Percentiles rank a stretch among this genome's conserved stretches.
Conservation (phyloP, 75 land plant genomes). For the Cryptomeria japonica region DNA sequence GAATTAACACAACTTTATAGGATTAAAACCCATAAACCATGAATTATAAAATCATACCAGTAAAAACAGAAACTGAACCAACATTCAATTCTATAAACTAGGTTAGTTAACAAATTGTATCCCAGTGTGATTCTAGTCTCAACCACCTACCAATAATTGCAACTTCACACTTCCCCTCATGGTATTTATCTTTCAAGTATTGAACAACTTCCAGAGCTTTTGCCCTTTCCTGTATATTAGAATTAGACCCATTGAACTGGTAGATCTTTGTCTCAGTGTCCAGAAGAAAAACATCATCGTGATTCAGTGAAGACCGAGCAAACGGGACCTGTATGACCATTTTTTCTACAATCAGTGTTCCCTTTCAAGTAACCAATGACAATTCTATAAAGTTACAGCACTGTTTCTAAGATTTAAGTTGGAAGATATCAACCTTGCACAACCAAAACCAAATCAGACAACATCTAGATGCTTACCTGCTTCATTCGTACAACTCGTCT, state of each 20-base stretch:
- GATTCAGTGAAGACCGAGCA: slow-evolving; percentile 77
- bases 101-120: not conserved
- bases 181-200: slow-evolving; percentile 76
- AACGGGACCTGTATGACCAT: slow-evolving; percentile 66
- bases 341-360: not conserved
- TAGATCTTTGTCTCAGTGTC: slow-evolving; percentile 79
- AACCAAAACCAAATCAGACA: not conserved
- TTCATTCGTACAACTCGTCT: slow-evolving; percentile 67
- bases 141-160: slow-evolving; percentile 69
- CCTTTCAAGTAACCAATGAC: not conserved
- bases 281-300: slow-evolving; percentile 90
- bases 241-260: slow-evolving; percentile 88
- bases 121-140: not conserved
- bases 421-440: not conserved
- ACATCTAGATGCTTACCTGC: slow-evolving; percentile 34
- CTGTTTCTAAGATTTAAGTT: not conserved
- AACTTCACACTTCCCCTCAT: slow-evolving; percentile 83
- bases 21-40: not conserved
- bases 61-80: not conserved
- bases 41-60: not conserved
- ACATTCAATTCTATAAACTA: not conserved
- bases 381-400: not conserved
- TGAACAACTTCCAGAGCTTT: slow-evolving; percentile 88
- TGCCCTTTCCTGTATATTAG: slow-evolving; percentile 87
- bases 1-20: not conserved